Base-by-base conservation (phyloP, 805 yeast genomes). In the Tetrapisispora namnaoensis region DNA sequence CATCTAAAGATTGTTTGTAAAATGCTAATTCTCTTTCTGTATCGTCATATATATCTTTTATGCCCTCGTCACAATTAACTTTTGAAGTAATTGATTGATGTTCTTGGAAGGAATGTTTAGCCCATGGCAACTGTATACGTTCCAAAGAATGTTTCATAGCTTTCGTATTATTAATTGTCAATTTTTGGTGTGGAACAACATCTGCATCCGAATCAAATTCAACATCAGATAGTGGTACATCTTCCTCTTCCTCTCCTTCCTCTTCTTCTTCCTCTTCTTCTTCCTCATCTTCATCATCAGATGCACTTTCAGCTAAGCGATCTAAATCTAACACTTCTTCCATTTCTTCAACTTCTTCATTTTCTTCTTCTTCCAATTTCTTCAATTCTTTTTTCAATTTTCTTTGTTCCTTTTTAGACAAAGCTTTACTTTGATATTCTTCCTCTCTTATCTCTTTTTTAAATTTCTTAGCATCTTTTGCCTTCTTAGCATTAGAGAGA, bases 201-300 rank as follows among this genome's bases (percentile, higher is more conserved):
- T 93, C 99, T 17, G 95, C 95, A 63, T 90, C 97, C 1, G 93
- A 86, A 61, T 89, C 97, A 40, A 87, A 70, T 61, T 91, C 97
- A 24, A 84, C 97, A 48, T 89, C 97, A 1, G 95, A 86, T 46
- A 88, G 76, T 20, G 96, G 85, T 42, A 90, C 76, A 57, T 89
- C 97, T 55, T 84, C 90, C 49, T 79, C 87, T 8, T 82, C 91
- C 40, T 78, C 85, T 30, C 76, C 82, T 42, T 75, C 82, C 37
- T 75, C 80, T 16, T 74, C 80, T 10, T 70, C 78, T 1, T 73
- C 79, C 6, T 75, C 79, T 11, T 73, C 80, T 2, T 72, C 78
- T 1, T 66, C 74, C 1, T 68, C 75, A 5, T 66, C 74, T 3
- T 67, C 77, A 4, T 69, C 77, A 3, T 69, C 77, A 3, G 32